Base-by-base conservation (phyloP, 2,329 filamentous ascomycete species). In the Cephalotrichum gorgonifer region DNA sequence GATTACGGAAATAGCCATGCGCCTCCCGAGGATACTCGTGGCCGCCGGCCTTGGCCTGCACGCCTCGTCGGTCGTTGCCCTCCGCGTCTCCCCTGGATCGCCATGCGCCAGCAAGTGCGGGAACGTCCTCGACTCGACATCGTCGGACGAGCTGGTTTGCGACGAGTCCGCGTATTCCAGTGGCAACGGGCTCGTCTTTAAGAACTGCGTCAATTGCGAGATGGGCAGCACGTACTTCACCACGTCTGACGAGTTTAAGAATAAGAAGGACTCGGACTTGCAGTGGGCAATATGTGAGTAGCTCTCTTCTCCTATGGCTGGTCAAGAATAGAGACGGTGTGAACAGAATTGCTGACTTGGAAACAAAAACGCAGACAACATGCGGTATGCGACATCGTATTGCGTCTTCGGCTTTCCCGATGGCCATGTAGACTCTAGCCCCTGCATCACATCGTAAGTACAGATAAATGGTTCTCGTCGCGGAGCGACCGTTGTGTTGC, bases 241-340 rank as follows among this genome's bases (percentile, higher is more conserved):
- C 6, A 58, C 64, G 17, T 28, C 35, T 15, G 27, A 43, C 11
- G 41, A 43, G 11, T 43, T 43, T 43, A 43, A 20, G 25, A 48
- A 31, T 9, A 27, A 27, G 30, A 68, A 67, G 14, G 55, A 71
- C 50, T 74, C 77, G 1, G 79, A 84, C 55, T 62, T 75, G 11
- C 67, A 78, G 54, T 73, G 68, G 53, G 63, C 73, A 46, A 61
- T 83, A 15, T 83, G 78, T 82, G 63, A 56, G 77, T 67, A 17
- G 15, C 17, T 39, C 14, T 48, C 26, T 25, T 15, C 22, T 30
- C 8, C 15, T 47, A 26, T 41, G 4, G 2, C 14, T n/a, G 12
- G 11, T 7, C 26, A 7, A 27, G 42, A 44, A 33, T 31, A 22
- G 42, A 7, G 42, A 6, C 7, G 25, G 11, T 14, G n/a, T n/a